These are phyloP conservation scores for Emmonsiellopsis sp. DNA, from an alignment of 2,329 filamentous ascomycete species.

Conservation along the genomic window DNA sequence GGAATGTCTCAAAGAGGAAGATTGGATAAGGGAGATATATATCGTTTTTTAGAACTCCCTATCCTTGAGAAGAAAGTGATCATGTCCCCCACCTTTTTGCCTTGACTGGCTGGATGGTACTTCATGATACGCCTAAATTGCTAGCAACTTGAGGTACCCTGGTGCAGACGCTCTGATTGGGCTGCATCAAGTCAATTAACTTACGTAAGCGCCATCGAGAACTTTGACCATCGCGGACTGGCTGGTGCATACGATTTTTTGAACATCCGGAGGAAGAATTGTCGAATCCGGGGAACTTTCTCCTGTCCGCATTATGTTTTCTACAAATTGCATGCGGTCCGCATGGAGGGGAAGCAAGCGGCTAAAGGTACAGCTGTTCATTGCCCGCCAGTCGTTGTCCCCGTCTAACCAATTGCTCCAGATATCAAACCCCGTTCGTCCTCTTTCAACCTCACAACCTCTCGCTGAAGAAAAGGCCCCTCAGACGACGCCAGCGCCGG, in stretches of 20 bases:
- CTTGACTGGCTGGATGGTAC: no score
- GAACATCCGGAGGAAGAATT: neutral
- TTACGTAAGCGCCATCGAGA: no score
- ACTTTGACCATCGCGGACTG: no score
- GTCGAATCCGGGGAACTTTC: neutral
- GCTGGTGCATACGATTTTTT: neutral
- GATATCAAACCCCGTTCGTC: neutral
- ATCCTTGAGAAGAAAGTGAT: no score
- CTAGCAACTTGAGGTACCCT: no score
- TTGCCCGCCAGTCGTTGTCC: conserved; percentile 9
- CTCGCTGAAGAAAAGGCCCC: neutral
- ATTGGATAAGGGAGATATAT: no score
- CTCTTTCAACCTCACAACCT: neutral
- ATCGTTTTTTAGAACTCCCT: no score
- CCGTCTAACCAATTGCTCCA: neutral
- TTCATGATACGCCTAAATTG: no score
- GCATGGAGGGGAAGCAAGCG: conserved; percentile 13
- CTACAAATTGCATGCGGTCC: conserved; percentile 14
- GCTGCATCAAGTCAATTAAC: no score
- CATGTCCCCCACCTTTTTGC: no score
- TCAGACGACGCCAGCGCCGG: neutral
- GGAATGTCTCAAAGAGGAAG: no score
- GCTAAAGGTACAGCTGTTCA: conserved; percentile 15
- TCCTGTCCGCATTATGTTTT: conserved; percentile 14
- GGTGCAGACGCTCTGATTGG: no score